phyloP scores from a whole-genome alignment of 495 filamentous ascomycete species.

The Trichoderma erinaceum region DNA sequence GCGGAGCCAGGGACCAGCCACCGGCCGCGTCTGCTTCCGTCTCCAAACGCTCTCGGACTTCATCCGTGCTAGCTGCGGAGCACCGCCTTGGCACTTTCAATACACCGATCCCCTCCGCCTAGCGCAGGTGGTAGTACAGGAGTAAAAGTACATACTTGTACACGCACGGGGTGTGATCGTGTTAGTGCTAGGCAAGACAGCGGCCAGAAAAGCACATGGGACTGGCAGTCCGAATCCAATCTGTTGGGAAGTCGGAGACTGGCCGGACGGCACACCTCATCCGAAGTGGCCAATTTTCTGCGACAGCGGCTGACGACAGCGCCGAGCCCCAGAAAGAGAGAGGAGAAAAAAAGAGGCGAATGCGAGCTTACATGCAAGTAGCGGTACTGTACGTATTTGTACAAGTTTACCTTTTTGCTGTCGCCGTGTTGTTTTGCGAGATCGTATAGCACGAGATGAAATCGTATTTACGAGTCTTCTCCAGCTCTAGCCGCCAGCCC shows the following conservation, averaged over 20 bases:
- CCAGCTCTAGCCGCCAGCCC: neutral
- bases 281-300: slow-evolving; percentile 1
- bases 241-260: slow-evolving; percentile 3
- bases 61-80: too few species aligned
- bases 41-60: too few species aligned
- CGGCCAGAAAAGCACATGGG: neutral
- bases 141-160: too few species aligned
- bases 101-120: neutral
- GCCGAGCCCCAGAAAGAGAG: neutral
- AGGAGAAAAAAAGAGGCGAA: neutral
- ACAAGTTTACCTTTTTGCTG: too few species aligned
- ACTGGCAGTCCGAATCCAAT: neutral
- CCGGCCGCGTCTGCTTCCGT: too few species aligned
- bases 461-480: neutral
- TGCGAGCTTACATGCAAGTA: neutral
- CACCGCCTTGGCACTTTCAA: too few species aligned
- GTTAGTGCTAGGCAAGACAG: neutral
- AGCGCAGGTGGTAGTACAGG: neutral
- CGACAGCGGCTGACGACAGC: slow-evolving; percentile 3
- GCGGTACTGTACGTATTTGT: too few species aligned
- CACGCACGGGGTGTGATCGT: neutral
- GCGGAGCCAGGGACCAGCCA: too few species aligned
- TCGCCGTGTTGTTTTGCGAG: neutral
- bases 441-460: neutral
- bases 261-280: neutral